Conservation (phyloP, 495 filamentous ascomycete genomes). For the Penicillium macrosclerotiorum region DNA sequence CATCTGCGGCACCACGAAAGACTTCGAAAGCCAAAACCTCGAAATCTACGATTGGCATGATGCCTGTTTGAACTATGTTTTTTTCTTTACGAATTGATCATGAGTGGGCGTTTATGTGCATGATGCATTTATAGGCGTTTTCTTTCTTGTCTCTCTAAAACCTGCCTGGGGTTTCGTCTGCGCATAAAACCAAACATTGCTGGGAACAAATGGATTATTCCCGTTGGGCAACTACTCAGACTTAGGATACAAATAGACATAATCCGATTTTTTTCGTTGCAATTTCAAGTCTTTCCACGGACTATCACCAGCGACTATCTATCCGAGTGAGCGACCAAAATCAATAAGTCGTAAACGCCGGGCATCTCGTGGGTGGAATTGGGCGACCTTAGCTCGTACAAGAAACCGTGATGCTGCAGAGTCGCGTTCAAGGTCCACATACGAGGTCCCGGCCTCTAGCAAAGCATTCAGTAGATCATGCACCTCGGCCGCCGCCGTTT, state of each 20-base stretch:
- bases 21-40: slow-evolving; percentile 29
- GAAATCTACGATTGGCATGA: slow-evolving; percentile 43
- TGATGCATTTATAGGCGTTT: slow-evolving; percentile 26
- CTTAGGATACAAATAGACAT: slow-evolving; percentile 18
- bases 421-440: slow-evolving; percentile 68
- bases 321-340: slow-evolving; percentile 76
- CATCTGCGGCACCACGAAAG: slow-evolving; percentile 26
- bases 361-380: slow-evolving; percentile 84
- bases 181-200: background rate
- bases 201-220: too few species aligned
- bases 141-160: slow-evolving; percentile 1
- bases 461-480: slow-evolving; percentile 62
- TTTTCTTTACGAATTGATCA: slow-evolving; percentile 13
- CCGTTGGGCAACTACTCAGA: background rate
- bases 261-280: slow-evolving; percentile 9
- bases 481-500: slow-evolving; percentile 65
- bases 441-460: slow-evolving; percentile 61
- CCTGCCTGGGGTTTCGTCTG: background rate
- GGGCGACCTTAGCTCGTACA: slow-evolving; percentile 78
- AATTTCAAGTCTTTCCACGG: too few species aligned
- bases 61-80: slow-evolving; percentile 37
- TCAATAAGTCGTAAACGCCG: slow-evolving; percentile 72
- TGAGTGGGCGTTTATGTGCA: slow-evolving; percentile 19
- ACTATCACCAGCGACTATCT: too few species aligned
- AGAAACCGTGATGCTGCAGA: slow-evolving; percentile 82